A percentile compares a stretch with the other conserved stretches of the same genome.
Conservation (phyloP, 2,329 filamentous ascomycete genomes). For the Diaporthe citriasiana region DNA sequence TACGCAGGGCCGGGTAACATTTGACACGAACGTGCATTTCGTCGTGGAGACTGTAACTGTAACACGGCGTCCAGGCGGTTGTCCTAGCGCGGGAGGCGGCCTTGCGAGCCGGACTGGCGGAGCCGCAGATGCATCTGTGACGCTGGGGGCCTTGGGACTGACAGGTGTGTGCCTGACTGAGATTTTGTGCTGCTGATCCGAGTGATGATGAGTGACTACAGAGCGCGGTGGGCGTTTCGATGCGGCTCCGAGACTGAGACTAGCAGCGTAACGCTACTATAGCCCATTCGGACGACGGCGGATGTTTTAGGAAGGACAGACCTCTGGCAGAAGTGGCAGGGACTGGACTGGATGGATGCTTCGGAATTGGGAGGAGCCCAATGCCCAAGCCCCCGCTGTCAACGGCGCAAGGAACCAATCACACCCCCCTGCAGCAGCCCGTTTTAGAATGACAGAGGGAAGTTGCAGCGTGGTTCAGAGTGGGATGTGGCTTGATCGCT, state of each 20-base stretch:
- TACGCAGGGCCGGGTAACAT: background rate
- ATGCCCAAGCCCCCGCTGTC: slow-evolving; percentile 11
- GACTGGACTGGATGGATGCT: background rate
- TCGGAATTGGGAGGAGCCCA: slow-evolving; percentile 6
- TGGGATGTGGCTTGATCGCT: slow-evolving; percentile 33
- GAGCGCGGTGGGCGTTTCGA: slow-evolving; percentile 5
- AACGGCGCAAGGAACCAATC: slow-evolving; percentile 21
- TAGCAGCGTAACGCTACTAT: slow-evolving; percentile 6
- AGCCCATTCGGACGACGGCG: slow-evolving; percentile 1
- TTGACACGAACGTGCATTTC: slow-evolving; percentile 8
- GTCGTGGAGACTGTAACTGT: slow-evolving; percentile 7
- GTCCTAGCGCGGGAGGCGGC: slow-evolving; percentile 28
- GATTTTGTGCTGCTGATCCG: background rate
- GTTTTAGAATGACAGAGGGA: slow-evolving; percentile 32
- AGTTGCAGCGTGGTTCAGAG: slow-evolving; percentile 14
- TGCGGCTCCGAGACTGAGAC: slow-evolving; percentile 26
- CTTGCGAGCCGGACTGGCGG: slow-evolving; percentile 31
- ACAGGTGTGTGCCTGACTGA: background rate
- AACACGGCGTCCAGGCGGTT: slow-evolving; percentile 20
- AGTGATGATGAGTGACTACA: background rate
- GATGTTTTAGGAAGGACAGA: slow-evolving; percentile 16
- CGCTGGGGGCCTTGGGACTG: background rate
- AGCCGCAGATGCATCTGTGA: slow-evolving; percentile 14
- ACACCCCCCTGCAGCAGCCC: slow-evolving; percentile 21
- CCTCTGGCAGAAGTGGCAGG: background rate